Evolutionary conservation across 495 filamentous ascomycete species (phyloP).

Genomic region (Talaromyces ruber): DNA sequence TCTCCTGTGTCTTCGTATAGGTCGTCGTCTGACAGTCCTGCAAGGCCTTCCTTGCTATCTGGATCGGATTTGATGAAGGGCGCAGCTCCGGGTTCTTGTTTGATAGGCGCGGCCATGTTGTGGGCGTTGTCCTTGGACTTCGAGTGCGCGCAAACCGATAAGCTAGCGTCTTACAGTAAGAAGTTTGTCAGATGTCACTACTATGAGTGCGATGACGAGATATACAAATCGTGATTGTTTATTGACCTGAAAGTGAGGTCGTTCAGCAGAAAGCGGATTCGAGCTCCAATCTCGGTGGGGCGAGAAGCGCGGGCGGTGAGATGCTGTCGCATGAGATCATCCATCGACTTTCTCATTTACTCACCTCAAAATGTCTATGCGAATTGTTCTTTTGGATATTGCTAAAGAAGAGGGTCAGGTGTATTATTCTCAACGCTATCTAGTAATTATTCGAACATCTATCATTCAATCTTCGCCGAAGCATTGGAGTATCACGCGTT

Average conservation of each 20-base stretch:
- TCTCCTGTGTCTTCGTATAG: constrained; percentile 86
- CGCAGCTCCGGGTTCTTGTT: constrained; percentile 29
- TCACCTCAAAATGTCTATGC: not conserved
- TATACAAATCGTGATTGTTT: not conserved
- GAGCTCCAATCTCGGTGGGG: constrained; percentile 1
- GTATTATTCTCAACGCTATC: not conserved
- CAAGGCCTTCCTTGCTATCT: constrained; percentile 47
- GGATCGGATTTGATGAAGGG: constrained; percentile 59
- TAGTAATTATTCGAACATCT: not conserved
- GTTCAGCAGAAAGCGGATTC: not conserved
- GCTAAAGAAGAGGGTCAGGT: too few species aligned
- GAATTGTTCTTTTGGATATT: not conserved
- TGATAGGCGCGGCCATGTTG: constrained; percentile 28
- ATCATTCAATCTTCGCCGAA: not conserved
- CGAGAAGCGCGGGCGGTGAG: constrained; percentile 1
- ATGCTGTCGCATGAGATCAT: not conserved
- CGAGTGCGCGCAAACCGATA: not conserved
- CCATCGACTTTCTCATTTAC: not conserved
- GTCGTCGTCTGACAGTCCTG: constrained; percentile 62
- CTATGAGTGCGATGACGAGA: constrained; percentile 5
- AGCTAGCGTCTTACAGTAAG: not conserved
- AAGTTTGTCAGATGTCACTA: constrained; percentile 10
- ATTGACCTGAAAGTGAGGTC: not conserved
- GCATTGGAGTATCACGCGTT: not conserved
- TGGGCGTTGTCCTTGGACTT: not conserved